Percentiles rank a stretch among this genome's conserved stretches.
phyloP scores from a whole-genome alignment of 768 basidiomycete species.

The Pisolithus marmoratus region DNA sequence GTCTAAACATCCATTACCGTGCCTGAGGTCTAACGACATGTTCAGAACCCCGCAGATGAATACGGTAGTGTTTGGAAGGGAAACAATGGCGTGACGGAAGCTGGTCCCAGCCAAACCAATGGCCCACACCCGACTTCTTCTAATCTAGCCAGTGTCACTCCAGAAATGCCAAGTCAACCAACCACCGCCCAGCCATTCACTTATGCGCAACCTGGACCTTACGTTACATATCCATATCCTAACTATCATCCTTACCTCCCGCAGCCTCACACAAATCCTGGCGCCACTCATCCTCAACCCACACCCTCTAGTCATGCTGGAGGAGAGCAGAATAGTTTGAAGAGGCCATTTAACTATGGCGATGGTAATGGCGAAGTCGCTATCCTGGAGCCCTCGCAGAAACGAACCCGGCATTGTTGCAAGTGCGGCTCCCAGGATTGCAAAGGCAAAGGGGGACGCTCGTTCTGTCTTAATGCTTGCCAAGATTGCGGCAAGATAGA shows the following conservation, averaged over 20 bases:
- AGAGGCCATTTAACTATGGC: constrained; percentile 24
- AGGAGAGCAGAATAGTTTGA: constrained; percentile 21
- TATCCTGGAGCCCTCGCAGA: constrained; percentile 37
- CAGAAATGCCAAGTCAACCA: constrained; percentile 16
- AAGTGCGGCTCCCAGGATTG: constrained; percentile 80
- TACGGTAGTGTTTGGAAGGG: constrained; percentile 62
- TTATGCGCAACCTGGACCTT: constrained; percentile 26
- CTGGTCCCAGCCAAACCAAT: constrained; percentile 19
- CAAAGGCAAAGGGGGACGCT: constrained; percentile 76
- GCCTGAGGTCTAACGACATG: constrained; percentile 5
- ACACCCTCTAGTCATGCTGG: constrained; percentile 18
- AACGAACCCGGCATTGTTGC: constrained; percentile 73
- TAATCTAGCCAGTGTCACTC: constrained; percentile 10
- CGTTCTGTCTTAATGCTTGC: constrained; percentile 67
- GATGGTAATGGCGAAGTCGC: constrained; percentile 20
- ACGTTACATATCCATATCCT: constrained; percentile 33
- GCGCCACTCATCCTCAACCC: constrained; percentile 11
- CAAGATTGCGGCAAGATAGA: constrained; percentile 81
- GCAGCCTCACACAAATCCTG: constrained; percentile 19
- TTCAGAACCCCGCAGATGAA: constrained; percentile 43
- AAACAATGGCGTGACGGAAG: constrained; percentile 39
- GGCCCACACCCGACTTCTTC: constrained; percentile 14
- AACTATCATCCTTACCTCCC: constrained; percentile 29
- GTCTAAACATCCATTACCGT: not conserved
- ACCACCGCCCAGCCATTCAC: constrained; percentile 25